Evolutionary conservation across 768 basidiomycete genomes (phyloP).

Genomic region (Tricholoma saponaceum): DNA sequence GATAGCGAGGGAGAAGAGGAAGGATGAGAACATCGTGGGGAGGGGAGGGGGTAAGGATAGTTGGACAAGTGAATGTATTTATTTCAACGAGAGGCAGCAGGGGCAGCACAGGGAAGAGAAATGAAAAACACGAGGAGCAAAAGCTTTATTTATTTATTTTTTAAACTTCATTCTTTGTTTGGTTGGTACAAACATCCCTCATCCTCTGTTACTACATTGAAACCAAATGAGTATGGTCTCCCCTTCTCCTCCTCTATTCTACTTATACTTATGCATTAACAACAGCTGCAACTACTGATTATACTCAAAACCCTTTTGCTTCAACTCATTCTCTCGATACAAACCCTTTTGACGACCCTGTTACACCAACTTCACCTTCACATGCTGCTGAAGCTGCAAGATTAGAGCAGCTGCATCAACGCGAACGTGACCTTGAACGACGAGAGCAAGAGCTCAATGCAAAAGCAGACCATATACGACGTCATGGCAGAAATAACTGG

Average conservation of each 20-base stretch:
- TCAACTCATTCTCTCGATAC: slow-evolving; percentile 81
- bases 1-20: slow-evolving; percentile 32
- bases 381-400: slow-evolving; percentile 34
- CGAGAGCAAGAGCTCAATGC: slow-evolving; percentile 72
- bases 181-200: too few relatives aligned
- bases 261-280: too few relatives aligned
- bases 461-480: slow-evolving; percentile 65
- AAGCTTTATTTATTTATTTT: slow-evolving; percentile 1
- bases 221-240: too few relatives aligned
- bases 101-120: too few relatives aligned
- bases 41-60: slow-evolving; percentile 21
- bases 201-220: too few relatives aligned
- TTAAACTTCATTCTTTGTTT: slow-evolving; percentile 8
- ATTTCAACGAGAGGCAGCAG: slow-evolving; percentile 4
- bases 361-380: slow-evolving; percentile 31
- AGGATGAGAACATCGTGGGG: slow-evolving; percentile 34
- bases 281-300: slow-evolving; percentile 21
- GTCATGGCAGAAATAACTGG: slow-evolving; percentile 88
- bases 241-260: too few relatives aligned
- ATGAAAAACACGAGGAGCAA: too few relatives aligned
- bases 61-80: slow-evolving; percentile 17
- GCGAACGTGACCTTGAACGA: slow-evolving; percentile 79
- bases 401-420: slow-evolving; percentile 62
- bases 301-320: slow-evolving; percentile 76
- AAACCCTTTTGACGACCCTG: slow-evolving; percentile 89